Base-by-base conservation (phyloP, 1,284 basidiomycete species). In the Austroboletus niveus region DNA sequence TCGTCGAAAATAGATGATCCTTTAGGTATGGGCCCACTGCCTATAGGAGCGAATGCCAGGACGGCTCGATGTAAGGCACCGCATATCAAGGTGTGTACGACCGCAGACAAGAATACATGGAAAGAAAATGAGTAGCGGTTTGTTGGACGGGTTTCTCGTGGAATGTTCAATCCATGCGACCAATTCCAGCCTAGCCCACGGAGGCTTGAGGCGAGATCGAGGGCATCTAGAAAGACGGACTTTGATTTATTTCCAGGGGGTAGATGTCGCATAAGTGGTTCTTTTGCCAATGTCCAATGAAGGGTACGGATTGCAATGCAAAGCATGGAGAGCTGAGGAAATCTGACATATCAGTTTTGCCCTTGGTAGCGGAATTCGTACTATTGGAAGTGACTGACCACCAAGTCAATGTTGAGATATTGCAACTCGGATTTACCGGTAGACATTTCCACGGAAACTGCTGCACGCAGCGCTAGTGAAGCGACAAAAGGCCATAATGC, bases 171-270 rank as follows among this genome's bases (percentile, higher is more conserved):
- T 48, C 72, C 69, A 30, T 64, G 57, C 2, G 60, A 63, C 61
- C 61, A 65, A 11, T 55, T 46, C 81, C 83, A 85, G n/a, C 78
- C 80, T 38, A 72, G 58, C 5, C 82, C 82, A n/a, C 82, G 79
- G n/a, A 78, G 56, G 54, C 75, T 80, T 53, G 62, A 67, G 14
- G 54, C 57, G 9, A 85, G 70, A 50, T 84, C 79, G 10, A 75
- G 57, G 1, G 75, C 73, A 54, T 85, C 76, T 34, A 68, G 51
- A n/a, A 69, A 49, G 22, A 30, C 35, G 14, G 56, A 63, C 5
- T 52, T 41, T 8, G 47, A 20, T 5, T 43, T 30, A 15, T 49
- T 53, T 7, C 34, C 27, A 17, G 52, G 49, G 27, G 50, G 51
- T 32, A 51, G 15, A n/a, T 50, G 44, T 20, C 64, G 60, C 32